A percentile compares a stretch with the other conserved stretches of the same genome.
These are phyloP conservation scores for Nakaseomyces sp. DNA, from an alignment of 1,139 yeast species.

Conservation along the genomic window DNA sequence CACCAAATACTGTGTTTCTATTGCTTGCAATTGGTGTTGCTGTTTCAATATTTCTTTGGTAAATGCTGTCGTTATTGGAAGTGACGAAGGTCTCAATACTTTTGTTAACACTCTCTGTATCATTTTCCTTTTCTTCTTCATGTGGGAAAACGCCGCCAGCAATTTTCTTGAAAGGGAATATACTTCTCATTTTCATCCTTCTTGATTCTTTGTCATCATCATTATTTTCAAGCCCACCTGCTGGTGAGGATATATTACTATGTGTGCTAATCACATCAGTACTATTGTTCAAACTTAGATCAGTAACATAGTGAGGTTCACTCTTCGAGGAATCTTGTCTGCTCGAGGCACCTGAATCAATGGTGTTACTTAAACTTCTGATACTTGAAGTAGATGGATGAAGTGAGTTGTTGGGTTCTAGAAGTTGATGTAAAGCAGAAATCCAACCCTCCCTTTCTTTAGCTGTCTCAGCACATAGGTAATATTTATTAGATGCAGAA, in stretches of 20 bases:
- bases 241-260: conserved; percentile 14
- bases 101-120: conserved; percentile 1
- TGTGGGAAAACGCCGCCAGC: neutral
- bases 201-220: conserved; percentile 35
- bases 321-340: conserved; percentile 8
- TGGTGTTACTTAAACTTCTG: neutral
- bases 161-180: conserved; percentile 48
- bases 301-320: conserved; percentile 18
- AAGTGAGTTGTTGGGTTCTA: conserved; percentile 14
- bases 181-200: conserved; percentile 46
- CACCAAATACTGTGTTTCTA: conserved; percentile 48
- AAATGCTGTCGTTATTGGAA: conserved; percentile 14
- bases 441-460: conserved; percentile 77
- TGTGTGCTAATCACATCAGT: conserved; percentile 7
- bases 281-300: conserved; percentile 11
- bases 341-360: conserved; percentile 2
- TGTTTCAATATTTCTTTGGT: conserved; percentile 15
- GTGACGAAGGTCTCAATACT: conserved; percentile 8
- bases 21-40: neutral
- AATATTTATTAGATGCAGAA: conserved; percentile 53
- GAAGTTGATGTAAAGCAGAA: conserved; percentile 45
- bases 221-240: conserved; percentile 14
- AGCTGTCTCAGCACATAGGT: conserved; percentile 76
- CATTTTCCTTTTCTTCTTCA: neutral
- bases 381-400: conserved; percentile 3